Evolutionary conservation across 2,329 filamentous ascomycete genomes (phyloP).

Genomic region (Fragosphaeria purpurea): DNA sequence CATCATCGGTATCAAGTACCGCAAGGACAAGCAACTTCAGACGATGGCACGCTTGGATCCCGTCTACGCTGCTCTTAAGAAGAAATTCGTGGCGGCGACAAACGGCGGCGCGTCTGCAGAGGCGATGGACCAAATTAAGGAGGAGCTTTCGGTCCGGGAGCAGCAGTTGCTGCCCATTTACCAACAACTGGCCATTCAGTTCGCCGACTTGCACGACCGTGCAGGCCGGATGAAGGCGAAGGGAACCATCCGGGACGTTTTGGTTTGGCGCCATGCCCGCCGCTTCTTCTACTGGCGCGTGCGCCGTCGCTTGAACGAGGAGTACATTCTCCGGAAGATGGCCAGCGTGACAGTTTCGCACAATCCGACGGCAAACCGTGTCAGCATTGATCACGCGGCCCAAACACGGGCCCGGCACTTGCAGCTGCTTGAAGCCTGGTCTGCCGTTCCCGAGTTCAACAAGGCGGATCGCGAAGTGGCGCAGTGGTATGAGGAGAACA

Average conservation of each 20-base stretch:
- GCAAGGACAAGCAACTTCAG: constrained; percentile 91
- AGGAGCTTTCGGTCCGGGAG: constrained; percentile 76
- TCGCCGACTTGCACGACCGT: constrained; percentile 93
- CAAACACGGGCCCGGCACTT: constrained; percentile 57
- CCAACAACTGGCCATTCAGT: constrained; percentile 89
- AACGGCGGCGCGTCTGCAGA: constrained; percentile 61
- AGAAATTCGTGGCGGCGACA: constrained; percentile 47
- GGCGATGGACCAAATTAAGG: constrained; percentile 68
- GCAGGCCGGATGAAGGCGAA: constrained; percentile 98
- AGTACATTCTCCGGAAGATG: constrained; percentile 93
- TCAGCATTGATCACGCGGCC: constrained; percentile 26
- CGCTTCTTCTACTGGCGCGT: constrained; percentile 99
- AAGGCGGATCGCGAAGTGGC: constrained; percentile 74
- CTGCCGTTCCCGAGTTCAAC: constrained; percentile 64
- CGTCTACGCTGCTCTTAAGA: constrained; percentile 73
- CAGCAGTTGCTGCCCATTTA: constrained; percentile 87
- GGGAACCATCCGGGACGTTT: constrained; percentile 73
- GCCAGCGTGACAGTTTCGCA: constrained; percentile 30
- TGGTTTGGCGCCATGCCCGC: constrained; percentile 81
- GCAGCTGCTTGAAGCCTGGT: constrained; percentile 73
- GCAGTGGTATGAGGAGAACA: constrained; percentile 93
- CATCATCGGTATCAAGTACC: constrained; percentile 98
- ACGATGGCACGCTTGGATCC: constrained; percentile 93
- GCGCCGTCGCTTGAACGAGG: constrained; percentile 90
- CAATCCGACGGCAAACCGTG: constrained; percentile 18